Base-by-base conservation (phyloP, 2,329 filamentous ascomycete species). In the Didymella sp. region DNA sequence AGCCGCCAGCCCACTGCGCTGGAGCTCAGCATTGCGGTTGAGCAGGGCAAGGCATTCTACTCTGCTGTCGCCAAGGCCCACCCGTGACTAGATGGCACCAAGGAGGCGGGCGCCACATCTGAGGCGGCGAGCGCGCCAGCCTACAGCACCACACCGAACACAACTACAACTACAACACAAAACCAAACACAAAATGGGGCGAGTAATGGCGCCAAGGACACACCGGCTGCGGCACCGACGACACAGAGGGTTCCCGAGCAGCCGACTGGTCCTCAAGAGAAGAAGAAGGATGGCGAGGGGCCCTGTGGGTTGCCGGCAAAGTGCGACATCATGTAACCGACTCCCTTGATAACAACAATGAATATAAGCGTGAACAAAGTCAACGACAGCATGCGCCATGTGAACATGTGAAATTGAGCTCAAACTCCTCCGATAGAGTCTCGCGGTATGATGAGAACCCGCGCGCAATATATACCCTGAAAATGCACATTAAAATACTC, bases 1-100 rank as follows among this genome's bases (percentile, higher is more conserved):
- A 91, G 89, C 57, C 89, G 95, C 73, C 88, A 94, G 83, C 95
- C 95, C 46, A 81, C 83, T 15, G 74, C 80, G 8, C 83, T 86
- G 67, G 95, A 99, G 83, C 80, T 96, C 61, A 83, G 90, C 77
- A 74, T 98, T 61, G 95, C 95, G 58, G 84, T 82, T 61, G 84
- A 85, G 68, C 95, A 99, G 82, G 95, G 95, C 78, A 88, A 92
- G 83, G 74, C 80, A 51, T 99, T 98, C 82, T 96, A 90, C 80
- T 80, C 89, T 77, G 81, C 85, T 58, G 85, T 96, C 51, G 78
- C 85, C 73, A 94, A 92, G 85, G 83, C 85, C 66, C 83, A 80
- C 77, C 84, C 84, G 69, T 96, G 90, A 96, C 89, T 95, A 81
- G 84, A 91, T 89, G 89, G 81, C 51, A 58, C 61, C 46, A 41